Conservation (phyloP, 192 early-diverging fungal genomes). For the Umbelopsis sp. region DNA sequence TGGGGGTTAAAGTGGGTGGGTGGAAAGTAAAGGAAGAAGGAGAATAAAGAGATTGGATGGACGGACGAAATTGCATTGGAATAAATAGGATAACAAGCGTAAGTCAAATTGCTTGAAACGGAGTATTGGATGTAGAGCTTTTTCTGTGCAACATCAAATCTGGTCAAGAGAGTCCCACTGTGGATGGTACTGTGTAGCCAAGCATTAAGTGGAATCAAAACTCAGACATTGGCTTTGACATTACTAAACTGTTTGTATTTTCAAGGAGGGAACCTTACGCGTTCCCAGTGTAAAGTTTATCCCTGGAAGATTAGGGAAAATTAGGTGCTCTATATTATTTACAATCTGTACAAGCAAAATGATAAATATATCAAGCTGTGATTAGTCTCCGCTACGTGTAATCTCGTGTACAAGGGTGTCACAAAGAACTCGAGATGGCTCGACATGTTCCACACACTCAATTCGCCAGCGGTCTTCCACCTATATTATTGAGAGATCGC, state of each 20-base stretch:
- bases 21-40: not conserved
- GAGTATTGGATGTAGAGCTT: slow-evolving; percentile 4
- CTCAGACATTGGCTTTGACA: slow-evolving; percentile 1
- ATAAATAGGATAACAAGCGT: not conserved
- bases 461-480: slow-evolving; percentile 9
- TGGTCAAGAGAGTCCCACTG: slow-evolving; percentile 15
- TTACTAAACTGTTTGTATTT: not conserved
- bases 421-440: slow-evolving; percentile 8
- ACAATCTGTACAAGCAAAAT: too few species aligned
- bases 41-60: not conserved
- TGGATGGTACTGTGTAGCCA: slow-evolving; percentile 8
- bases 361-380: too few species aligned
- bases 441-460: slow-evolving; percentile 1
- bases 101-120: slow-evolving; percentile 6
- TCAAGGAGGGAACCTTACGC: not conserved
- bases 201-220: not conserved
- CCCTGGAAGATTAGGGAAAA: not conserved
- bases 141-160: slow-evolving; percentile 13
- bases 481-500: not conserved
- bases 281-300: not conserved
- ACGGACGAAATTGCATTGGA: not conserved
- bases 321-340: too few species aligned
- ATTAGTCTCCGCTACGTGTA: not conserved
- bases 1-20: slow-evolving; percentile 14
- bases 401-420: slow-evolving; percentile 4